Evolutionary conservation across 2,329 filamentous ascomycete genomes (phyloP).

Genomic region (Sordariomycetes sp.): DNA sequence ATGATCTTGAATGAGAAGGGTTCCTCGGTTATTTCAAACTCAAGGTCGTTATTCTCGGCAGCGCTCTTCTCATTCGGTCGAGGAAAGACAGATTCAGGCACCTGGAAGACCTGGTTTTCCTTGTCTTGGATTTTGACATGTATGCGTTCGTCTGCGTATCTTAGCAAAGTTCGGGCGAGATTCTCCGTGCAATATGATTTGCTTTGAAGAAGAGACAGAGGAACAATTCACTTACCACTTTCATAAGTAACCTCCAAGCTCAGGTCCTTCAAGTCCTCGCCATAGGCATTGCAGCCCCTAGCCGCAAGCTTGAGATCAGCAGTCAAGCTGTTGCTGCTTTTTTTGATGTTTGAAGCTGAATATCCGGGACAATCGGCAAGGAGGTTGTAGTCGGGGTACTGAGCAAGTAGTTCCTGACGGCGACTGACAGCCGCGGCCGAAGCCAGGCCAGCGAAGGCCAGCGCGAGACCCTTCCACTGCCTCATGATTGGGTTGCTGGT

Average conservation of each 20-base stretch:
- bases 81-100: constrained; percentile 60
- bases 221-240: constrained; percentile 10
- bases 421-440: neutral
- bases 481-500: neutral
- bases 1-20: constrained; percentile 62
- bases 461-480: neutral
- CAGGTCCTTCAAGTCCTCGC: constrained; percentile 61
- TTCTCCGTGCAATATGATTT: too few species aligned
- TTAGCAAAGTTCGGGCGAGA: too few species aligned
- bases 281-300: constrained; percentile 65
- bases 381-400: constrained; percentile 5
- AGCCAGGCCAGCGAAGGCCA: neutral
- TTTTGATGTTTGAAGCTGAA: constrained; percentile 48
- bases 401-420: neutral
- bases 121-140: constrained; percentile 68
- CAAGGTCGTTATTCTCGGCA: constrained; percentile 29
- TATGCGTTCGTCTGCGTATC: constrained; percentile 48
- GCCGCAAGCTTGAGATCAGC: constrained; percentile 65
- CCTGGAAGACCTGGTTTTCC: constrained; percentile 62
- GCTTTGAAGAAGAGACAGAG: neutral
- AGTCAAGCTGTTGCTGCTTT: constrained; percentile 46
- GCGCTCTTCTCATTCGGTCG: constrained; percentile 26
- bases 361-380: constrained; percentile 57
- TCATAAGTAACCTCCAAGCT: constrained; percentile 48
- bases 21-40: constrained; percentile 29